phyloP scores from a whole-genome alignment of 176 grass and related monocot species.

The Aechmea fasciata region DNA sequence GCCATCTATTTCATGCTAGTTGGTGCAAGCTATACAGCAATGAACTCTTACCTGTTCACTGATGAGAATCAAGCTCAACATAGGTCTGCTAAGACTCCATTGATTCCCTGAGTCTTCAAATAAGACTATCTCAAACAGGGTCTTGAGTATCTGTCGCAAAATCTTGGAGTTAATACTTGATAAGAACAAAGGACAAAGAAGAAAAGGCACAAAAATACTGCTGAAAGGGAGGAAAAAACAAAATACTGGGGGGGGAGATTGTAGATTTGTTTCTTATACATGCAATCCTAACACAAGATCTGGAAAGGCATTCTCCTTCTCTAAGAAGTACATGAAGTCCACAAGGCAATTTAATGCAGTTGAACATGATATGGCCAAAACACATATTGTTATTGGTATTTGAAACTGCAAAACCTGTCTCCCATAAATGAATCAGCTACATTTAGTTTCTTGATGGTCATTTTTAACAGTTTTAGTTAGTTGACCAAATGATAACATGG shows the following conservation, averaged over 20 bases:
- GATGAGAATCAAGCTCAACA: conserved; percentile 95
- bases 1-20: no score
- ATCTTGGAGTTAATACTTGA: background rate
- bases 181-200: background rate
- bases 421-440: conserved; percentile 4
- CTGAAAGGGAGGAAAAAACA: background rate
- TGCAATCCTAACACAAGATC: background rate
- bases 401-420: background rate
- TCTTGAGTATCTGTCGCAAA: conserved; percentile 70
- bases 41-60: conserved; percentile 73
- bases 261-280: background rate
- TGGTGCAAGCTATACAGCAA: background rate
- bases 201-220: background rate
- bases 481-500: no score
- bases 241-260: no score
- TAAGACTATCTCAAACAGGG: conserved; percentile 93
- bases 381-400: conserved; percentile 1
- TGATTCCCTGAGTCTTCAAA: conserved; percentile 98
- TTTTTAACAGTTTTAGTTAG: background rate
- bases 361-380: background rate
- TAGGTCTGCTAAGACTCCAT: conserved; percentile 98
- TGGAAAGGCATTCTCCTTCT: background rate
- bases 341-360: background rate
- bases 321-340: background rate
- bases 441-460: background rate